A percentile compares a stretch with the other conserved stretches of the same genome.
These are phyloP conservation scores for Boletus eberwhitei DNA, from an alignment of 768 basidiomycete species.

Conservation along the genomic window DNA sequence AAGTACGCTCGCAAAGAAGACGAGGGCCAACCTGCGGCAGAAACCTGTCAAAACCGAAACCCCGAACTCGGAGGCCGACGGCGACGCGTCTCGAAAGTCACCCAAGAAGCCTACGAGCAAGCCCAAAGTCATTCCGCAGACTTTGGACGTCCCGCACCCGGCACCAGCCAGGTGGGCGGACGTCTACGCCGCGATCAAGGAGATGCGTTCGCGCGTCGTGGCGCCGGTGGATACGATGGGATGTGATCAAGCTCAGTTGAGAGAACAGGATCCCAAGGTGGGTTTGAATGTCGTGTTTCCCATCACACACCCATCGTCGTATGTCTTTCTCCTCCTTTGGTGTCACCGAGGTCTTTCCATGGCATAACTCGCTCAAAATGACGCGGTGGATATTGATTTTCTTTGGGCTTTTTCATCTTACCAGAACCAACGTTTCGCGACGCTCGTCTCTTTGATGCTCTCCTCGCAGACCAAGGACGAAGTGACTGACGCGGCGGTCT, in stretches of 20 bases:
- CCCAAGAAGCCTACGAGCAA: slow-evolving; percentile 44
- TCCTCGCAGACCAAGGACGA: slow-evolving; percentile 95
- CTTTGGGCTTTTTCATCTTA: not conserved
- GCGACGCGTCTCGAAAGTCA: not conserved
- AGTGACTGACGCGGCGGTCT: slow-evolving; percentile 76
- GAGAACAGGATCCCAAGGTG: slow-evolving; percentile 67
- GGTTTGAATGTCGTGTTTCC: slow-evolving; percentile 3
- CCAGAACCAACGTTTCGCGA: slow-evolving; percentile 79
- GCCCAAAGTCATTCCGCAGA: slow-evolving; percentile 50
- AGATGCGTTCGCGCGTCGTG: slow-evolving; percentile 65
- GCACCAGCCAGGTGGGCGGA: slow-evolving; percentile 66
- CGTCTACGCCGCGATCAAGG: slow-evolving; percentile 66
- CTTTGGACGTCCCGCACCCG: slow-evolving; percentile 60
- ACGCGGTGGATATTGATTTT: not conserved
- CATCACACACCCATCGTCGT: not conserved
- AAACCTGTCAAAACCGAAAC: not conserved
- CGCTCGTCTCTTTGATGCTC: slow-evolving; percentile 90
- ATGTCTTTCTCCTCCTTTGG: not conserved
- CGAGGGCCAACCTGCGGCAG: not conserved
- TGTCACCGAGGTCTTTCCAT: not conserved
- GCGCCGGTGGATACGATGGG: slow-evolving; percentile 96
- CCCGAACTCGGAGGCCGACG: not conserved
- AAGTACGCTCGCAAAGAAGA: not conserved
- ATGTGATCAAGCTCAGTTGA: slow-evolving; percentile 65
- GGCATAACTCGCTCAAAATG: not conserved